These are phyloP conservation scores for Trichomonas vaginalis DNA, from an alignment of 208 protist genomes.

Conservation along the genomic window DNA sequence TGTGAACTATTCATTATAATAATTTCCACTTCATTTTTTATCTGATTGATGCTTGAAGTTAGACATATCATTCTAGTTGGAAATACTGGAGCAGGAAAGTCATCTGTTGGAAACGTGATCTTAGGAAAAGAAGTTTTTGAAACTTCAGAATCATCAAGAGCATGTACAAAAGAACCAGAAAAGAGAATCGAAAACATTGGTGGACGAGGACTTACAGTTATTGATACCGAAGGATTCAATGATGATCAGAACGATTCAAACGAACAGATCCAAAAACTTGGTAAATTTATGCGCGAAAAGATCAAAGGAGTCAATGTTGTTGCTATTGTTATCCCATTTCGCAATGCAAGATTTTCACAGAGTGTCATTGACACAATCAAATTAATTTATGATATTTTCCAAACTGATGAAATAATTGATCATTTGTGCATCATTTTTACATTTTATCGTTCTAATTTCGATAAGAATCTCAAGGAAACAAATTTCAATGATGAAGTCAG, in stretches of 20 bases:
- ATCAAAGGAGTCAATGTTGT: neutral
- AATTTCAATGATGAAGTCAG: neutral
- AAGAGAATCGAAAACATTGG: neutral
- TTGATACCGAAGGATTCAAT: neutral
- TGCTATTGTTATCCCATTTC: neutral
- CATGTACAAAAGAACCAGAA: neutral
- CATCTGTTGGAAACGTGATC: neutral
- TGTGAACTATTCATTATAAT: no score
- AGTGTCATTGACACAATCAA: neutral
- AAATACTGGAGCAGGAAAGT: neutral
- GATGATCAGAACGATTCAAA: neutral
- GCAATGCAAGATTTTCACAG: neutral
- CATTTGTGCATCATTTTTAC: neutral
- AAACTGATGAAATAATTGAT: neutral
- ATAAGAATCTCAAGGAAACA: neutral
- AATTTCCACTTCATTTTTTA: no score
- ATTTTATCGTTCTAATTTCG: neutral
- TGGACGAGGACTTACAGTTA: neutral
- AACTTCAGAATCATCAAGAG: neutral
- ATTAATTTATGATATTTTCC: neutral
- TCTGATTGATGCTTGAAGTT: no score
- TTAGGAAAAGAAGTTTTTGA: neutral
- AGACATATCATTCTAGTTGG: neutral
- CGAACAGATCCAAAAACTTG: neutral
- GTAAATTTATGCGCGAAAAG: neutral